These are phyloP conservation scores for Ascodesmis nigricans DNA, from an alignment of 495 filamentous ascomycete genomes.

Conservation along the genomic window DNA sequence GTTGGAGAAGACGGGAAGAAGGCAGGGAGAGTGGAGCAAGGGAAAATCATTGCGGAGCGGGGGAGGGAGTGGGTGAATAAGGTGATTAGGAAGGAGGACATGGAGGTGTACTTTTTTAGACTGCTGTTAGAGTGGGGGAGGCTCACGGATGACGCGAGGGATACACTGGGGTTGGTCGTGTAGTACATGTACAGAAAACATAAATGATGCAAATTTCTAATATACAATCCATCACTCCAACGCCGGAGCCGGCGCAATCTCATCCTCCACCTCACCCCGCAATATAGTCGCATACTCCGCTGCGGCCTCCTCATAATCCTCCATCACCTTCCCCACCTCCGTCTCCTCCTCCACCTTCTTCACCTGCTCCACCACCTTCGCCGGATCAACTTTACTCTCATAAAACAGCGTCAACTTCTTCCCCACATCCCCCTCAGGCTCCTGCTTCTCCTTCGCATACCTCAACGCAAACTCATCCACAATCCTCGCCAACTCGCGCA, in stretches of 20 bases:
- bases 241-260: constrained; percentile 8
- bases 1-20: constrained; percentile 15
- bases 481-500: constrained; percentile 23
- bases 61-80: constrained; percentile 43
- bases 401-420: constrained; percentile 10
- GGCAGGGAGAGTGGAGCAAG: too few relatives aligned
- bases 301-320: not conserved
- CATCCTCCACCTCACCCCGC: not conserved
- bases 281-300: not conserved
- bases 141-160: constrained; percentile 38
- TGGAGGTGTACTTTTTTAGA: constrained; percentile 44
- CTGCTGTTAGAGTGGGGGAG: constrained; percentile 47
- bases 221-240: too few relatives aligned
- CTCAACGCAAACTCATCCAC: constrained; percentile 27
- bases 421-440: constrained; percentile 10
- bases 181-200: too few relatives aligned
- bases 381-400: constrained; percentile 11
- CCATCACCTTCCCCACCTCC: not conserved
- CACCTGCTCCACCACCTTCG: not conserved
- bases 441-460: constrained; percentile 11
- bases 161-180: constrained; percentile 42
- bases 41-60: constrained; percentile 37
- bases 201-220: too few relatives aligned
- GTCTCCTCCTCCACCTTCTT: constrained; percentile 1
- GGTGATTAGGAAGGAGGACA: constrained; percentile 43